Evolutionary conservation across 495 filamentous ascomycete genomes (phyloP).

Genomic region (Xylaria flabelliformis): DNA sequence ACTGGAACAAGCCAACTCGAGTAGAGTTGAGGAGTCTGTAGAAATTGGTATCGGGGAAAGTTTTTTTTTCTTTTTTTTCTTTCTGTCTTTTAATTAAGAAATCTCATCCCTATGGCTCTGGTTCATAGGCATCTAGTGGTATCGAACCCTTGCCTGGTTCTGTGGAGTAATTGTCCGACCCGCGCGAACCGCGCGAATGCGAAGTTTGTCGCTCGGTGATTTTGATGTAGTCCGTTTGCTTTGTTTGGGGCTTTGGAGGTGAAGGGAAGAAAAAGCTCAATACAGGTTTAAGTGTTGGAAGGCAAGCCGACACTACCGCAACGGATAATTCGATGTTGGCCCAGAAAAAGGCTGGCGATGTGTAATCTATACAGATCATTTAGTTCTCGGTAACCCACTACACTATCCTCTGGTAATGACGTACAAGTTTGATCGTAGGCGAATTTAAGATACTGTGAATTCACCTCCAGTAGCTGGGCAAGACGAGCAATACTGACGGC

Average conservation of each 20-base stretch:
- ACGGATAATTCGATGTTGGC: constrained; percentile 42
- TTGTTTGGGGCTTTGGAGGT: constrained; percentile 10
- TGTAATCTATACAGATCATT: constrained; percentile 26
- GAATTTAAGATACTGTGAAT: constrained; percentile 31
- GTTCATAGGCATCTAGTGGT: background rate
- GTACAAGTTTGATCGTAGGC: constrained; percentile 39
- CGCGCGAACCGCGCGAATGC: background rate
- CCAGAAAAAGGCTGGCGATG: constrained; percentile 42
- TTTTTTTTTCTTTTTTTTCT: background rate
- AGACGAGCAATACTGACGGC: constrained; percentile 33
- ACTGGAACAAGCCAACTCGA: background rate
- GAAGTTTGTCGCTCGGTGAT: constrained; percentile 16
- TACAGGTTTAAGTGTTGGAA: constrained; percentile 42
- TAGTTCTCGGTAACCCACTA: constrained; percentile 7
- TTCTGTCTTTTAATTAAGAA: background rate
- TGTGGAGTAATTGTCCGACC: constrained; percentile 8
- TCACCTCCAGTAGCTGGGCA: constrained; percentile 28
- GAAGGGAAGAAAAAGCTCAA: constrained; percentile 11
- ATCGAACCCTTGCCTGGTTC: constrained; percentile 2
- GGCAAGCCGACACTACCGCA: constrained; percentile 44
- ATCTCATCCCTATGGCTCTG: background rate
- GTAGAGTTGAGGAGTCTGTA: background rate
- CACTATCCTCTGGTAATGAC: background rate
- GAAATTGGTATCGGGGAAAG: background rate
- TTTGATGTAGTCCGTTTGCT: constrained; percentile 14